Percentiles rank a stretch among this genome's conserved stretches.
Evolutionary conservation across 2,329 filamentous ascomycete genomes (phyloP).

Genomic region (Penicillium sp.): DNA sequence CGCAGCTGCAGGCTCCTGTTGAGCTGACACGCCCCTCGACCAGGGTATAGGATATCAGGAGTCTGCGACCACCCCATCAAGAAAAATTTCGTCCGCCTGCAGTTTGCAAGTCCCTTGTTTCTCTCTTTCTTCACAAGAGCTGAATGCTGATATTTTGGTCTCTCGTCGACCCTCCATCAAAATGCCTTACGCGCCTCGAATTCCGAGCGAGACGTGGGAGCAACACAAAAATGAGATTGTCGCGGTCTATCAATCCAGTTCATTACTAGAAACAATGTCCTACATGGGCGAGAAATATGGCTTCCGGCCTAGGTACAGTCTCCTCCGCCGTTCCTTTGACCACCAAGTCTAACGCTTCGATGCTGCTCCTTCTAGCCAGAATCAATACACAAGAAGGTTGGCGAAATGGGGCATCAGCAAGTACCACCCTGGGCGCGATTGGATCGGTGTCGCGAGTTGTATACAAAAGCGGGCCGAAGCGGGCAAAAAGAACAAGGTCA

Average conservation of each 20-base stretch:
- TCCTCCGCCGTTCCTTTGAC: no score
- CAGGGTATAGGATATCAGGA: no score
- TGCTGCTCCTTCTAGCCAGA: background rate
- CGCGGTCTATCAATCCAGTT: constrained; percentile 4
- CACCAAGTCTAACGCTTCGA: background rate
- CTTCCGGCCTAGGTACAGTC: background rate
- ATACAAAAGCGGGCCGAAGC: background rate
- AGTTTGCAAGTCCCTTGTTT: background rate
- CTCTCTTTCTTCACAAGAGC: background rate
- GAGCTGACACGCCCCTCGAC: no score
- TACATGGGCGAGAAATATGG: background rate
- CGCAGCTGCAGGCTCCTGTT: no score
- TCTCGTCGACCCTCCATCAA: background rate
- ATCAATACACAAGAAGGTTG: background rate
- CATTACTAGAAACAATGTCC: background rate
- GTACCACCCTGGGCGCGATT: background rate
- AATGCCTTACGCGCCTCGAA: constrained; percentile 1
- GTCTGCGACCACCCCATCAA: no score
- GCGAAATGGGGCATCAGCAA: background rate
- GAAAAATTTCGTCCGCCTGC: no score
- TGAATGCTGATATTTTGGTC: background rate
- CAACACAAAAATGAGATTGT: constrained; percentile 7
- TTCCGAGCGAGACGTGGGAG: constrained; percentile 3
- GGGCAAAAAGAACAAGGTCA: background rate
- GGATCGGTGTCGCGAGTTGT: background rate